Evolutionary conservation across 2,329 filamentous ascomycete genomes (phyloP).

Genomic region (Monilinia polystroma): DNA sequence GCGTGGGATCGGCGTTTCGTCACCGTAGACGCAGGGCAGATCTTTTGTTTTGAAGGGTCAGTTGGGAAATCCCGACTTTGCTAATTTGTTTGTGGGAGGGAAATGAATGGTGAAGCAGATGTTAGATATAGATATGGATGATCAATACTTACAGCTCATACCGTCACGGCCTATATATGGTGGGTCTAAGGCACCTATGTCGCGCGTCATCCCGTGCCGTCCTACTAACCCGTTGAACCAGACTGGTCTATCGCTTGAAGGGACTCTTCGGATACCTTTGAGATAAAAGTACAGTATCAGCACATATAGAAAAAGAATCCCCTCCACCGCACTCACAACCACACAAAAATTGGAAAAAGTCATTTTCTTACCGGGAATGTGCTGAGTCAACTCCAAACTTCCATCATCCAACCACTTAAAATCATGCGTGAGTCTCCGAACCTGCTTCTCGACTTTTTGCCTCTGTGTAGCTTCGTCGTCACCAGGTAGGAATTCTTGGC

Average conservation of each 20-base stretch:
- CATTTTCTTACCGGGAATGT: neutral
- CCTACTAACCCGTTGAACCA: neutral
- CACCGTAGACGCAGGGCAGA: neutral
- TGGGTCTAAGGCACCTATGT: neutral
- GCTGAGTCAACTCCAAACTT: neutral
- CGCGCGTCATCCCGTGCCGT: neutral
- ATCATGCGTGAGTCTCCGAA: neutral
- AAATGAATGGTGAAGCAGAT: neutral
- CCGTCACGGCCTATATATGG: no score
- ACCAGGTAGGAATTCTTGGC: neutral
- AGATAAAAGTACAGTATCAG: neutral
- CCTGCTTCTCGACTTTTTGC: neutral
- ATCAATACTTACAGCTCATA: no score
- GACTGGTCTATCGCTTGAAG: neutral
- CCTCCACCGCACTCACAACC: neutral
- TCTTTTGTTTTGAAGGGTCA: neutral
- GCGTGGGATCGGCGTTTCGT: neutral
- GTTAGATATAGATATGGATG: neutral
- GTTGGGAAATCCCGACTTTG: neutral
- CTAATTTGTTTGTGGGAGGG: no score
- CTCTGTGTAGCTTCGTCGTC: neutral
- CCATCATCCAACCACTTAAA: neutral
- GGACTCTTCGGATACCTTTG: neutral
- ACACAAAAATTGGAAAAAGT: neutral
- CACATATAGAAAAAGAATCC: neutral